Evolutionary conservation across 2,329 filamentous ascomycete species (phyloP), one percentile per base, ranked within the genome.

Genomic region (Cladosporium velox): DNA sequence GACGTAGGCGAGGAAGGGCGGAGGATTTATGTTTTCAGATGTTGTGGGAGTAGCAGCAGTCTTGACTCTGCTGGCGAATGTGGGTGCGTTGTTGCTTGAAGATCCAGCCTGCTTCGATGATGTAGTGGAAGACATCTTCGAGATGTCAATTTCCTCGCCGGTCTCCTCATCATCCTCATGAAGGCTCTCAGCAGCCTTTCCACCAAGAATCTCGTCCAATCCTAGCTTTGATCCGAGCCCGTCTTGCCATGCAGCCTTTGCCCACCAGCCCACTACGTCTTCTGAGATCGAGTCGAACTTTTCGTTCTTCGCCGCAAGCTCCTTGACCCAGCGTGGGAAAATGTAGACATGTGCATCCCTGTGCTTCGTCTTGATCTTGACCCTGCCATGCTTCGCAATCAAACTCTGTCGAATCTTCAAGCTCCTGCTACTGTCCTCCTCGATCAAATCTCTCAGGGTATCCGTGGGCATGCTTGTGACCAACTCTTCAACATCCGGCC

Each of bases 301-400:
- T 34, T 93, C 90, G 73, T 97, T 96, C 68, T 85, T 83, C 66
- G 87, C 86, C 51, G 96, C 87, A 77, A 97, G 91, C 64, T 96
- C 90, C 73, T 97, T 86, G 10, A 96, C 86, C 94, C 95, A 98
- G 70, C 88, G 88, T 0, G 95, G 95, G 71, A 99, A 91, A 69
- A 99, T 88, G 78, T 99, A 99, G 66, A 98, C 90, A 75, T 98
- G 94, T 0, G 94, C 91, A 76, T 98, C 94, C 51, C 95, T 87
- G 76, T 96, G 90, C 4, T 89, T 92, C 15, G 89, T 94, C 67
- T 93, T 84, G 84, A 97, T 90, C 72, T 90, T 90, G 51, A 96
- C 83, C 38, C 88, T 87, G 11, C 91, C 88, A 73, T 96, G 89
- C 70, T 87, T 87, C 8, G 67, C 86, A 14, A 97, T 81, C 34